These are phyloP conservation scores for Phytophthora podocarpi DNA, from an alignment of 352 stramenopile species.

Conservation along the genomic window DNA sequence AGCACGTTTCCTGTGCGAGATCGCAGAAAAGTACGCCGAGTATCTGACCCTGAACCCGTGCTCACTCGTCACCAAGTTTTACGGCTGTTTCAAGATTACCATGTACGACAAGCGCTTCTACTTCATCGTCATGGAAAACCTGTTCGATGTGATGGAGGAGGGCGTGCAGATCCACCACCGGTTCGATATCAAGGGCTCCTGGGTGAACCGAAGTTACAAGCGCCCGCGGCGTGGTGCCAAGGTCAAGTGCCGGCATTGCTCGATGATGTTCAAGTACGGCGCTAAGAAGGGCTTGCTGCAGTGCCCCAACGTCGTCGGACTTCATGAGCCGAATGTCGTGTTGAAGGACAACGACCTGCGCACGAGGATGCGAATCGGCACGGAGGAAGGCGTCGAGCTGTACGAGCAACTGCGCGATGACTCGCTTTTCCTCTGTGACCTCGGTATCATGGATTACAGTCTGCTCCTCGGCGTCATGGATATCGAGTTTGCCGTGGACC, in stretches of 20 bases:
- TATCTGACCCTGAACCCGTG: constrained; percentile 78
- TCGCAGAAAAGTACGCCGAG: constrained; percentile 86
- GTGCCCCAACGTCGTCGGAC: constrained; percentile 78
- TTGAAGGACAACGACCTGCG: constrained; percentile 89
- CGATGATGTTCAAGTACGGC: constrained; percentile 85
- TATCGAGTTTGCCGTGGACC: constrained; percentile 83
- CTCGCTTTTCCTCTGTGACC: constrained; percentile 71
- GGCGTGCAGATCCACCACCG: constrained; percentile 81
- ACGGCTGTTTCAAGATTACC: constrained; percentile 90
- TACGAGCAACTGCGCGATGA: constrained; percentile 77
- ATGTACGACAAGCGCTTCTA: constrained; percentile 91
- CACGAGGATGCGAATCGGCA: constrained; percentile 80
- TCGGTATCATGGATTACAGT: constrained; percentile 93
- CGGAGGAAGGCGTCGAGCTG: constrained; percentile 53
- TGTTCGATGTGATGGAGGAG: constrained; percentile 80
- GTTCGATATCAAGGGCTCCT: constrained; percentile 93
- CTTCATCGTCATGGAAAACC: constrained; percentile 94
- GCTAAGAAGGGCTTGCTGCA: constrained; percentile 67
- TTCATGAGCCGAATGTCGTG: constrained; percentile 87
- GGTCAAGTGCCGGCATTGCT: constrained; percentile 86
- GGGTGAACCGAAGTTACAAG: constrained; percentile 89
- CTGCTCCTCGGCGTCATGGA: constrained; percentile 87
- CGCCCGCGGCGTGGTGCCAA: constrained; percentile 73
- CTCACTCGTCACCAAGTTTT: constrained; percentile 90
- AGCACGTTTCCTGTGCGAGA: constrained; percentile 81